Base-by-base conservation (phyloP, 192 early-diverging fungal species). In the Dimargaris xerosporica region DNA sequence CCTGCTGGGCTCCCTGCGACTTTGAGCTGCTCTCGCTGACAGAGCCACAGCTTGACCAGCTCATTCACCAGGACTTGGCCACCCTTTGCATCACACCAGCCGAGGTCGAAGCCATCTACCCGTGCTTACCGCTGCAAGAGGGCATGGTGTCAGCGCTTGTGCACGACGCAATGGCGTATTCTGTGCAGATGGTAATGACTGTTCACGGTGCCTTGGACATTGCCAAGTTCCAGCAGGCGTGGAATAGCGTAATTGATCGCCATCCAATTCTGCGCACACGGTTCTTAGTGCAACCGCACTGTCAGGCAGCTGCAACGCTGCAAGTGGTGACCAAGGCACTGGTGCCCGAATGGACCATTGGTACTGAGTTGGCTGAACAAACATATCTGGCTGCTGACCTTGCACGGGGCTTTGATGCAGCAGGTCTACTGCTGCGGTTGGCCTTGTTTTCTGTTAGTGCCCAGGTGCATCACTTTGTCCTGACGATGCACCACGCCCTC, bases 401-500 rank as follows among this genome's bases (percentile, higher is more conserved):
- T 3, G 21, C 12, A 9, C 28, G 19, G 5, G 58, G 58, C 6
- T 60, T 60, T 21, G 7, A 5, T 3, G 7, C 21, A 6, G 5
- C 5, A 4, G 41, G 43, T 2, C 58, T 41, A 19, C 42, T 41
- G 39, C 11, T 60, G 28, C 58, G 58, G 34, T 43, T 60, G 21
- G 58, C 19, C 58, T 39, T 60, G 17, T 60, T 60, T 43, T 0
- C 6, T 0, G 16, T 44, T 5, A 21, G n/a, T 25, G 4, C 30
- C 19, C 16, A 21, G 16, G 17, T 15, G 13, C n/a, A 60, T n/a
- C 34, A 41, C 17, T n/a, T 60, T 23, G n/a, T 60, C 17, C 7
- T 60, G 16, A 31, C 58, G 21, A 15, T 60, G 13, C 58, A 60
- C 58, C 58, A 60, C 42, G 58, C 58, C 58, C 15, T 60, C 0